phyloP scores from a whole-genome alignment of 495 filamentous ascomycete species.

The Lineolata rhizophorae region DNA sequence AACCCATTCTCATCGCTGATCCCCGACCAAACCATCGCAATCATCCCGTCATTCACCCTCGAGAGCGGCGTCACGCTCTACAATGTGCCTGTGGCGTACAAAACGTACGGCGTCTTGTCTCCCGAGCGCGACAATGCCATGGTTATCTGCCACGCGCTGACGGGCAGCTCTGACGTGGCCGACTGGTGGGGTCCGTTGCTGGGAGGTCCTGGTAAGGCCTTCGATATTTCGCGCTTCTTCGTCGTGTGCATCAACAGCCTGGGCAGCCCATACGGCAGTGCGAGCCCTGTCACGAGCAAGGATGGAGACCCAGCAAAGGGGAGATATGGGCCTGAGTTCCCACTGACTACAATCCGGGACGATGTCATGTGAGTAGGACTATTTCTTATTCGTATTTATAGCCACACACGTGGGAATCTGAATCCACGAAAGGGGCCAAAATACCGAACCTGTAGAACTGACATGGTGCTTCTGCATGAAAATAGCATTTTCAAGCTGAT shows the following conservation, averaged over 20 bases:
- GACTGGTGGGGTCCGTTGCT: slow-evolving; percentile 98
- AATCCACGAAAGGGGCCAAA: too few relatives aligned
- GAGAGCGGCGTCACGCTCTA: slow-evolving; percentile 73
- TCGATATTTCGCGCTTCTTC: slow-evolving; percentile 83
- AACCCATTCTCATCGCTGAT: slow-evolving; percentile 81
- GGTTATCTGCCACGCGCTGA: slow-evolving; percentile 93
- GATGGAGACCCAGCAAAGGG: slow-evolving; percentile 53
- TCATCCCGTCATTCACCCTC: slow-evolving; percentile 77
- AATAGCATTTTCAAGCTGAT: slow-evolving; percentile 84
- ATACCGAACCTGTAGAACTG: too few relatives aligned
- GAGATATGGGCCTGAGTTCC: slow-evolving; percentile 87
- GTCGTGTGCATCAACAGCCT: slow-evolving; percentile 89
- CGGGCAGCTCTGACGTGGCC: slow-evolving; percentile 83
- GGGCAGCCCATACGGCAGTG: slow-evolving; percentile 89
- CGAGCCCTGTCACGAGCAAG: slow-evolving; percentile 78
- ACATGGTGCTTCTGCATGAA: too few relatives aligned
- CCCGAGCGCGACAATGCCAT: slow-evolving; percentile 67
- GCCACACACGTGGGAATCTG: too few relatives aligned
- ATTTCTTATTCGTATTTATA: slow-evolving; percentile 2
- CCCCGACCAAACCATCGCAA: slow-evolving; percentile 60
- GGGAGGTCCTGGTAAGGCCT: slow-evolving; percentile 71
- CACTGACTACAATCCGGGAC: slow-evolving; percentile 80
- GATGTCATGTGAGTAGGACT: too few relatives aligned
- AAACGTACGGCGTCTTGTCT: slow-evolving; percentile 56
- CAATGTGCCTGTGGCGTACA: slow-evolving; percentile 90